phyloP scores from a whole-genome alignment of 2,329 filamentous ascomycete species.

The Colletotrichum sp. region DNA sequence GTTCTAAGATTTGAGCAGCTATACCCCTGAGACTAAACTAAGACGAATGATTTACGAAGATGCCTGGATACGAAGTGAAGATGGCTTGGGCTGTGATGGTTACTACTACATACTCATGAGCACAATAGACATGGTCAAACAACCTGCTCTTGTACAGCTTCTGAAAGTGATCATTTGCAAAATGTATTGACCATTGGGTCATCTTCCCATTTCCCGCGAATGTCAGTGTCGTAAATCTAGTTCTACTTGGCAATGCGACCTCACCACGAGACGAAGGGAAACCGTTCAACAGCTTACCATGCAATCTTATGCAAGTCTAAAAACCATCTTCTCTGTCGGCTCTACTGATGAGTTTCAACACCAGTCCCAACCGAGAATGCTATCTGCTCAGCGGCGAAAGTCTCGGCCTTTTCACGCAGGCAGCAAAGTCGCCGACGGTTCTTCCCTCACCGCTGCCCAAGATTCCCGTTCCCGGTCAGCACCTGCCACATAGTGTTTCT shows the following conservation, averaged over 20 bases:
- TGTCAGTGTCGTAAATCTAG: too few species aligned
- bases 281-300: too few species aligned
- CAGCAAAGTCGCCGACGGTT: neutral
- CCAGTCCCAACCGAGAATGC: neutral
- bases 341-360: too few species aligned
- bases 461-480: neutral
- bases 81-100: neutral
- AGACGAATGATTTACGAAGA: neutral
- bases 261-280: too few species aligned
- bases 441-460: neutral
- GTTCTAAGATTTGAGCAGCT: neutral
- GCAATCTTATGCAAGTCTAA: too few species aligned
- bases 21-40: neutral
- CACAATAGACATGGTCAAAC: neutral
- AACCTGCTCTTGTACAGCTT: too few species aligned
- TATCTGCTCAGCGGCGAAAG: neutral
- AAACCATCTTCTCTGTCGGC: too few species aligned
- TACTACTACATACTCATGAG: neutral
- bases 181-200: neutral
- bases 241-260: too few species aligned
- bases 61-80: neutral
- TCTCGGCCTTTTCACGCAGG: rapidly evolving
- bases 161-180: too few species aligned
- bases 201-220: neutral
- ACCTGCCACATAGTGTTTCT: neutral